These are phyloP conservation scores for Lasiosphaeris hirsuta DNA, from an alignment of 495 filamentous ascomycete genomes.

Conservation along the genomic window DNA sequence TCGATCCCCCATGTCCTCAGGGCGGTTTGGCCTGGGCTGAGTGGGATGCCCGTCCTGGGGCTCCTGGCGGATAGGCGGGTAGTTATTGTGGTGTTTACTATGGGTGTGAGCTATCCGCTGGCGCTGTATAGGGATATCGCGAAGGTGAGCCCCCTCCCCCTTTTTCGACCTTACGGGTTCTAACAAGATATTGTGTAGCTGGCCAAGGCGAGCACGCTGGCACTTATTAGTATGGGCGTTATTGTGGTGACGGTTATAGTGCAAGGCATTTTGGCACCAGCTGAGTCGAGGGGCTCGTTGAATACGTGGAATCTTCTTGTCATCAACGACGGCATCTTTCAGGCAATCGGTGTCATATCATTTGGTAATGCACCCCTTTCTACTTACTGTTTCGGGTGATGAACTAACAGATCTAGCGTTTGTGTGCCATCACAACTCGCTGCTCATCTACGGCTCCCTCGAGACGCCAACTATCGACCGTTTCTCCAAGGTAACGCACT, in stretches of 20 bases:
- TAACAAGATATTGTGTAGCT: constrained; percentile 50
- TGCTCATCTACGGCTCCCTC: constrained; percentile 94
- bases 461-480: constrained; percentile 92
- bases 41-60: constrained; percentile 70
- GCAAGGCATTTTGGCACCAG: constrained; percentile 70
- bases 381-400: not conserved
- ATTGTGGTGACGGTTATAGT: constrained; percentile 88
- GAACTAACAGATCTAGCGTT: constrained; percentile 59
- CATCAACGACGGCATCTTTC: constrained; percentile 82
- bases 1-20: constrained; percentile 85
- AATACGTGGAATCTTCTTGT: constrained; percentile 57
- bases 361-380: constrained; percentile 61
- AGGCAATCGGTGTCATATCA: constrained; percentile 95
- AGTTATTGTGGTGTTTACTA: constrained; percentile 78
- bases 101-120: constrained; percentile 87
- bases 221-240: constrained; percentile 84
- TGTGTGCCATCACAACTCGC: constrained; percentile 92
- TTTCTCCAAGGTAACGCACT: constrained; percentile 88
- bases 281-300: constrained; percentile 65
- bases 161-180: not conserved
- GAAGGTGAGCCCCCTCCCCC: constrained; percentile 58
- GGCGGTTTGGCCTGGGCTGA: constrained; percentile 75
- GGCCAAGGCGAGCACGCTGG: constrained; percentile 90
- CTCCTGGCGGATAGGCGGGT: constrained; percentile 75
- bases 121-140: constrained; percentile 95